Percentiles rank a stretch among this genome's conserved stretches.
phyloP scores from a whole-genome alignment of 768 basidiomycete species.

The Suillus placidus region DNA sequence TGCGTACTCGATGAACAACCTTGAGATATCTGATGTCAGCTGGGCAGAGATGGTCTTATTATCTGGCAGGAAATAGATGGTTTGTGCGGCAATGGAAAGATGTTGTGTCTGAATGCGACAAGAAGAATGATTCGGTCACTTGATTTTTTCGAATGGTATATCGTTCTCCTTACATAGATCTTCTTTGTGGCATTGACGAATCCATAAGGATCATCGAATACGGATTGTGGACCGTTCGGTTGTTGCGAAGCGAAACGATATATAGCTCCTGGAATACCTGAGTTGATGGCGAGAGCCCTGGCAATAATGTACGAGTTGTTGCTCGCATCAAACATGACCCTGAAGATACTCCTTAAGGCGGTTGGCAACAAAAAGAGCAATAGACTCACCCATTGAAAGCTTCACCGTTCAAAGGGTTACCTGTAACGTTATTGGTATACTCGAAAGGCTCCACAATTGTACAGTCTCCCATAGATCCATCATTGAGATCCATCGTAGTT shows the following conservation, averaged over 20 bases:
- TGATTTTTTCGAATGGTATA: background rate
- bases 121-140: background rate
- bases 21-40: constrained; percentile 45
- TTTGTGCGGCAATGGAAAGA: constrained; percentile 57
- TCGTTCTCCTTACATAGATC: constrained; percentile 33
- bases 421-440: constrained; percentile 55
- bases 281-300: constrained; percentile 49
- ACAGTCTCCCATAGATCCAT: constrained; percentile 44
- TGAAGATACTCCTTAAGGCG: constrained; percentile 21
- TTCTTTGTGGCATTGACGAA: constrained; percentile 53
- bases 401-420: constrained; percentile 43
- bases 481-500: constrained; percentile 47
- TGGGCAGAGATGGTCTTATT: constrained; percentile 42
- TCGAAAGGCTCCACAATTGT: constrained; percentile 30
- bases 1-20: constrained; percentile 63
- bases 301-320: constrained; percentile 51
- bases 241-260: constrained; percentile 52
- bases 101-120: constrained; percentile 50
- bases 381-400: constrained; percentile 62
- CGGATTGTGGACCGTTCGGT: constrained; percentile 42
- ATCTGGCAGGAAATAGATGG: constrained; percentile 56
- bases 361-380: background rate
- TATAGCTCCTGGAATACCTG: constrained; percentile 64
- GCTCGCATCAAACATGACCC: constrained; percentile 44
- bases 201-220: constrained; percentile 51